Evolutionary conservation across 345 rosid species (phyloP), one percentile per base, ranked within the genome.

Genomic region (Melastoma malabathricum): DNA sequence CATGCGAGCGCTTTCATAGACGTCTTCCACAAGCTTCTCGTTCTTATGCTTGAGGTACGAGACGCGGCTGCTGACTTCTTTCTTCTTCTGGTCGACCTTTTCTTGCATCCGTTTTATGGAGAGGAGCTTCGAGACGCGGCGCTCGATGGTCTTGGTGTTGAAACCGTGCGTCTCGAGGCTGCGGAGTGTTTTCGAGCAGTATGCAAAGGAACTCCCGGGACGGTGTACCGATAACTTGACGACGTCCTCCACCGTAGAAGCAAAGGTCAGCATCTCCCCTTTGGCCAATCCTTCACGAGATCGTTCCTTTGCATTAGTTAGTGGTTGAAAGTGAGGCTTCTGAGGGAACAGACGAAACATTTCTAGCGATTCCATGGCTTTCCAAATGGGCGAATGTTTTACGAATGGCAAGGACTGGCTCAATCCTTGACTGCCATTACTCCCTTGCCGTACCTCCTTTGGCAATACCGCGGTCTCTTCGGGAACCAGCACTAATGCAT

Each of bases 281-380:
- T 63, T 55, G 9, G 75, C 78, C 18, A 52, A 48, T 59, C 75
- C 79, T 61, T 74, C 72, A 10, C 69, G 70, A 15, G 15, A 48
- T 41, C 23, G 48, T 56, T 61, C 68, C 27, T 55, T 55, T 4
- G 27, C 13, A 29, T 49, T 44, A 4, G 25, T 15, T 20, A 74
- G 54, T 51, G 70, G 75, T 55, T 27, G 43, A 19, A 74, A 74
- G 64, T 74, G 78, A 14, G 70, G 72, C 14, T 61, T 44, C 44
- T 73, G 78, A 18, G 70, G 75, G 16, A 66, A 25, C 29, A 16
- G 41, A 46, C 59, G 43, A 54, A 69, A 66, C n/a, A 55, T 58
- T 55, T 64, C 72, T 49, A 66, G 46, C n/a, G 64, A 52, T 41
- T 73, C 63, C 44, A 69, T 47, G 2, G 60, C 45, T 58, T 50